Percentiles rank a stretch among this genome's conserved stretches.
Conservation (phyloP, 2,329 filamentous ascomycete genomes). For the Trichophyton equinum region DNA sequence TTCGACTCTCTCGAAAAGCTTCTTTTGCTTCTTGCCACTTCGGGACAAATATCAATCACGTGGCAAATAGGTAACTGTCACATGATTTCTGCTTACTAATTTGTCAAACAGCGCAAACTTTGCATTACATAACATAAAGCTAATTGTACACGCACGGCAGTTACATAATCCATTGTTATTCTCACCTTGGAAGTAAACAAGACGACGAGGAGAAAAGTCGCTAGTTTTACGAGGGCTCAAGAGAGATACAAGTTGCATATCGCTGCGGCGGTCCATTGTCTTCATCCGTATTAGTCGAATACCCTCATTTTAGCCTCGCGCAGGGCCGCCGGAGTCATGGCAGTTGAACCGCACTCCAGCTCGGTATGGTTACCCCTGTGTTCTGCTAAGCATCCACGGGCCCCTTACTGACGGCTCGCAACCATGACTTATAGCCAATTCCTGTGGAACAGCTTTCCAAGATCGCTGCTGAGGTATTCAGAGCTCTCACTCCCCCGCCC, state of each 20-base stretch:
- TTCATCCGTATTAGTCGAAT: background rate
- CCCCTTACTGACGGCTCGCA: background rate
- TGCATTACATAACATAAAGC: too few species aligned
- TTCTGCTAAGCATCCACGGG: background rate
- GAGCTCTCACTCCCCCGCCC: background rate
- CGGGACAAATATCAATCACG: background rate
- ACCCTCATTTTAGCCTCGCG: background rate
- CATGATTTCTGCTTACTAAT: background rate
- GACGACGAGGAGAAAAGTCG: too few species aligned
- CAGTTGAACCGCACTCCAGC: slow-evolving; percentile 1
- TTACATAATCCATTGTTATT: too few species aligned
- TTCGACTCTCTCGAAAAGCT: background rate
- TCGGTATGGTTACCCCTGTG: background rate
- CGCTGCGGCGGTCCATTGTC: background rate
- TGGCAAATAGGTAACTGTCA: background rate
- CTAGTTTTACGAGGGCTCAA: too few species aligned
- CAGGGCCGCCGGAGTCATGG: background rate
- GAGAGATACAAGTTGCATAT: background rate
- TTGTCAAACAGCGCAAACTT: too few species aligned
- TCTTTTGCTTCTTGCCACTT: background rate
- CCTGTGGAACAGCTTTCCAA: slow-evolving; percentile 65
- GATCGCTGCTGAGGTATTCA: slow-evolving; percentile 67
- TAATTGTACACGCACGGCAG: too few species aligned
- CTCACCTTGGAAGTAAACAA: too few species aligned
- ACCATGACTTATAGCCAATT: slow-evolving; percentile 49